Conservation (phyloP, 169 alveolate genomes). For the Cryptosporidium bovis region DNA sequence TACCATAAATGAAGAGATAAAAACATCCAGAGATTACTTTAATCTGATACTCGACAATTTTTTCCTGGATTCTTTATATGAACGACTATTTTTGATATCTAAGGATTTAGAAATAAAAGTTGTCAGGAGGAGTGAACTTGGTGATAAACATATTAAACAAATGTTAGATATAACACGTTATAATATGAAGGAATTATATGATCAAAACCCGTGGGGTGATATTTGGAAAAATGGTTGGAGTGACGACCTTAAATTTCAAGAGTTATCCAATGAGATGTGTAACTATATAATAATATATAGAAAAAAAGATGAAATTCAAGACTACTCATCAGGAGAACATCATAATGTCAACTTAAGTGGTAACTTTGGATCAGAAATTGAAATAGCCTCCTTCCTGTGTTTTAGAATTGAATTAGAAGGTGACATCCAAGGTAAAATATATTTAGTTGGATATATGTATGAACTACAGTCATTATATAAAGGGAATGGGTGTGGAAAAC, state of each 20-base stretch:
- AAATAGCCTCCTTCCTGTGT: slow-evolving; percentile 20
- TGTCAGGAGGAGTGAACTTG: slow-evolving; percentile 12
- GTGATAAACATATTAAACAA: slow-evolving; percentile 9
- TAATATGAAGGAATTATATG: slow-evolving; percentile 67
- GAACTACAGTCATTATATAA: slow-evolving; percentile 35
- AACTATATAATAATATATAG: slow-evolving; percentile 30
- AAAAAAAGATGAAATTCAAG: not conserved
- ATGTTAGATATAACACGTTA: slow-evolving; percentile 45
- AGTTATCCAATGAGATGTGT: slow-evolving; percentile 13
- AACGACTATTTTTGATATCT: slow-evolving; percentile 7
- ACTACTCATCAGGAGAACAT: not conserved
- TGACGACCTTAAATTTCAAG: slow-evolving; percentile 37
- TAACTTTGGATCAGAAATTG: not conserved
- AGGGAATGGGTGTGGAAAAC: slow-evolving; percentile 55
- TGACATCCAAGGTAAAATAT: not conserved
- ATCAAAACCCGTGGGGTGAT: slow-evolving; percentile 70
- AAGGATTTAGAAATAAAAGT: not conserved
- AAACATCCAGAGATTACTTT: too few species aligned
- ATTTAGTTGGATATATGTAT: slow-evolving; percentile 58
- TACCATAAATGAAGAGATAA: not conserved
- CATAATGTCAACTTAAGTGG: not conserved
- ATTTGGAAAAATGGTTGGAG: slow-evolving; percentile 59
- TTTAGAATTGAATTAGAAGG: slow-evolving; percentile 52
- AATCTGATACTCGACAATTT: not conserved
- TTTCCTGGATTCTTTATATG: not conserved